A percentile compares a stretch with the other conserved stretches of the same genome.
Conservation (phyloP, 1,284 basidiomycete genomes). For the Ceratobasidium papillatum region DNA sequence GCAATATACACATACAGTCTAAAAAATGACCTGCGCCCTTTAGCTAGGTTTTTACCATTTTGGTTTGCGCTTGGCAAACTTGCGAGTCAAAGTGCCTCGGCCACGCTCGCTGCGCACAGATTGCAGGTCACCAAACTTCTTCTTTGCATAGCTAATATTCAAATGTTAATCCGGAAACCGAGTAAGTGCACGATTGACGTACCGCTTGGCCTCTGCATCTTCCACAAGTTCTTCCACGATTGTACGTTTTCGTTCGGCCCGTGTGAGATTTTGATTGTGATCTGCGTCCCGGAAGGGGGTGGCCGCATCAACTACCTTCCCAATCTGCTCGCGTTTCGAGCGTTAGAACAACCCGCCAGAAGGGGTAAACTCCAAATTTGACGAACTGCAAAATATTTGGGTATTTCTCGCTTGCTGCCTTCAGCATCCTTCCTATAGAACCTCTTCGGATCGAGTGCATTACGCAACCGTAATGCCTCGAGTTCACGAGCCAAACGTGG, state of each 20-base stretch:
- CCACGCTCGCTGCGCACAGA: conserved; percentile 74
- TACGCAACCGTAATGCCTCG: conserved; percentile 89
- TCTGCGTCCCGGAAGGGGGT: conserved; percentile 79
- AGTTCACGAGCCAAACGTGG: conserved; percentile 90
- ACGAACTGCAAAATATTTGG: conserved; percentile 88
- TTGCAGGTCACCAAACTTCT: conserved; percentile 91
- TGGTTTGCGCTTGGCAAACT: conserved; percentile 65
- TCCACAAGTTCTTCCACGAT: conserved; percentile 90
- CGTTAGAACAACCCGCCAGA: conserved; percentile 32
- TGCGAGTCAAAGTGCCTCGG: conserved; percentile 74
- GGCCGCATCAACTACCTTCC: conserved; percentile 80
- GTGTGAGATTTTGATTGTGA: conserved; percentile 62
- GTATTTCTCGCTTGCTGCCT: conserved; percentile 85
- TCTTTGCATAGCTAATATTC: conserved; percentile 76
- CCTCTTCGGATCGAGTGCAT: conserved; percentile 94
- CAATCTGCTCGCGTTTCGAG: conserved; percentile 67
- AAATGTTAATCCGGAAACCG: no score
- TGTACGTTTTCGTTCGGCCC: conserved; percentile 75
- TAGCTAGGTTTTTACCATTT: conserved; percentile 68
- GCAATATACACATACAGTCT: background rate
- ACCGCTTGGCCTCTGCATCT: conserved; percentile 80
- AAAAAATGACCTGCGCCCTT: background rate
- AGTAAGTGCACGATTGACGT: background rate
- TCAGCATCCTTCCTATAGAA: conserved; percentile 89
- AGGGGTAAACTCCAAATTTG: conserved; percentile 10